These are phyloP conservation scores for Penicillium sp. DNA, from an alignment of 2,329 filamentous ascomycete genomes.

Conservation along the genomic window DNA sequence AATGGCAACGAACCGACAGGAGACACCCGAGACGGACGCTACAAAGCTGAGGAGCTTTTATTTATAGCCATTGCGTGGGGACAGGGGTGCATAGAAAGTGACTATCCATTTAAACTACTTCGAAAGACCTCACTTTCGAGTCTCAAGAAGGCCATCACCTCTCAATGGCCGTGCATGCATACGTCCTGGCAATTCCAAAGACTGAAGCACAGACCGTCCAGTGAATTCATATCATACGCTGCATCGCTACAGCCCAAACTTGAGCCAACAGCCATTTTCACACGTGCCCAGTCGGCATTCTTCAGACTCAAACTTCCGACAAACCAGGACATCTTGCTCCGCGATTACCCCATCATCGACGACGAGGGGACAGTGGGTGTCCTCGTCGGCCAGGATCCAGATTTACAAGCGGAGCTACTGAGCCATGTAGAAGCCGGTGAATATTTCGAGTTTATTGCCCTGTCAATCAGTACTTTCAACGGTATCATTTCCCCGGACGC, in stretches of 20 bases:
- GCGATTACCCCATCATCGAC: neutral
- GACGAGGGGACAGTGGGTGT: neutral
- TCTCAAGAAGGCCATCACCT: neutral
- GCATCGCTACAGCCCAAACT: neutral
- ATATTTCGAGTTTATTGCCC: neutral
- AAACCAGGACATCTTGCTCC: neutral
- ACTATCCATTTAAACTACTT: neutral
- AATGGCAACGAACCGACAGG: neutral
- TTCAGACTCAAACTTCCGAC: neutral
- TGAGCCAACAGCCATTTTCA: neutral
- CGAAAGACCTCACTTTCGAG: neutral
- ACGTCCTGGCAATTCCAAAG: neutral
- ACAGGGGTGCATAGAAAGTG: neutral
- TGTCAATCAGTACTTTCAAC: neutral
- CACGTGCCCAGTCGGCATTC: neutral
- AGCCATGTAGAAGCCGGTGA: neutral
- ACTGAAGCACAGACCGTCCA: neutral
- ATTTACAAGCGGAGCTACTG: neutral
- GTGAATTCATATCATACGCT: neutral
- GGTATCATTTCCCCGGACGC: neutral
- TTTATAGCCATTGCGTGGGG: neutral
- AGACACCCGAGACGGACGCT: neutral
- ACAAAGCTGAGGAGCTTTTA: neutral
- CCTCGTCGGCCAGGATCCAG: neutral
- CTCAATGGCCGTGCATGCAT: neutral